Evolutionary conservation across 2,329 filamentous ascomycete species (phyloP).

Genomic region (Whalleya microplaca): DNA sequence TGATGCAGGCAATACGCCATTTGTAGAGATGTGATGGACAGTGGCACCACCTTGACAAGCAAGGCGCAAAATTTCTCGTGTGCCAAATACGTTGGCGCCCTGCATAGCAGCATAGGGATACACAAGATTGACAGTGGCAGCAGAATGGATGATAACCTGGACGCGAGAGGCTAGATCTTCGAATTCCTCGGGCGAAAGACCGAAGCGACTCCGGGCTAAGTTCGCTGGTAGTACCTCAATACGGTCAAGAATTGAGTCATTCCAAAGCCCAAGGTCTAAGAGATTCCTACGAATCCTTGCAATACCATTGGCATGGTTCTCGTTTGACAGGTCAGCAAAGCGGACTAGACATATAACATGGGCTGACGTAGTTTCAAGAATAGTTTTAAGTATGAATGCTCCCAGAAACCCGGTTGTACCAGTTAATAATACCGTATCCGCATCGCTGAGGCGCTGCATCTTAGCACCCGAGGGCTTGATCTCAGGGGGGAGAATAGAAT

Average conservation of each 20-base stretch:
- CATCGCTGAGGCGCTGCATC: slow-evolving; percentile 64
- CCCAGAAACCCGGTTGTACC: slow-evolving; percentile 78
- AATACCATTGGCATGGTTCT: slow-evolving; percentile 68
- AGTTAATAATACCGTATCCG: slow-evolving; percentile 71
- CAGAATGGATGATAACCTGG: slow-evolving; percentile 77
- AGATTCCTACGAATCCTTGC: slow-evolving; percentile 75
- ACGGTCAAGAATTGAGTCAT: slow-evolving; percentile 75
- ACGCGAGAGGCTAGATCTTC: slow-evolving; percentile 66
- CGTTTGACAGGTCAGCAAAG: slow-evolving; percentile 68
- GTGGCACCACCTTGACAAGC: slow-evolving; percentile 70
- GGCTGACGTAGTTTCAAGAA: slow-evolving; percentile 70
- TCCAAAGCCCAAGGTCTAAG: slow-evolving; percentile 78
- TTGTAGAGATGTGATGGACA: slow-evolving; percentile 79
- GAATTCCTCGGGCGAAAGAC: slow-evolving; percentile 68
- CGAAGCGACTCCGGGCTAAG: slow-evolving; percentile 68
- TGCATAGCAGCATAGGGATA: slow-evolving; percentile 80
- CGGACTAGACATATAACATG: slow-evolving; percentile 75
- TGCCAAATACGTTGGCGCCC: slow-evolving; percentile 78
- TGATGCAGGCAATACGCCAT: slow-evolving; percentile 75
- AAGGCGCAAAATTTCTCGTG: slow-evolving; percentile 72
- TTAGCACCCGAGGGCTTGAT: slow-evolving; percentile 61
- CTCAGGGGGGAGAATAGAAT: slow-evolving; percentile 70
- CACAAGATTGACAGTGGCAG: slow-evolving; percentile 78
- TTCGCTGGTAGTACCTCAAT: slow-evolving; percentile 78
- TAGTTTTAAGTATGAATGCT: slow-evolving; percentile 71